These are phyloP conservation scores for Hippophae gyantsensis DNA, from an alignment of 306 rosid species.

Conservation along the genomic window DNA sequence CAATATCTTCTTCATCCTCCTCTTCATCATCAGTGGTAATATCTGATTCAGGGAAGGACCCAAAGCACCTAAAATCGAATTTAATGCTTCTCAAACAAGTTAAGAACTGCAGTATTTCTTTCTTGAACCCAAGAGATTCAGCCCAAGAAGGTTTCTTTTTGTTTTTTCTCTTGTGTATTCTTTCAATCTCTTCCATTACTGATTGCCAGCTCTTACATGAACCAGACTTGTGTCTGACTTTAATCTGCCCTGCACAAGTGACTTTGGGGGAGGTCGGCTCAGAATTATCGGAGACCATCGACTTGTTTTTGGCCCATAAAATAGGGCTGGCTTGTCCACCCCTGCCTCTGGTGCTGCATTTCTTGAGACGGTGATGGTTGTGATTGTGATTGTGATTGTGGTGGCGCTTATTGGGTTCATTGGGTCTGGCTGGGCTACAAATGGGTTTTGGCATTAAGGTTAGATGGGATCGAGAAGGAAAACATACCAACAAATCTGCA, in stretches of 20 bases:
- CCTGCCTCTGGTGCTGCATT: conserved; percentile 33
- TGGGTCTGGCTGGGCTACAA: conserved; percentile 74
- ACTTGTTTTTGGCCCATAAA: conserved; percentile 63
- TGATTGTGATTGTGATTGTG: conserved; percentile 7
- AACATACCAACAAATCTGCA: conserved; percentile 77
- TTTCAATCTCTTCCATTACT: conserved; percentile 92
- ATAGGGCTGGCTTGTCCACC: conserved; percentile 50
- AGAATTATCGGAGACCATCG: conserved; percentile 44
- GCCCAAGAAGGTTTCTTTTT: conserved; percentile 50
- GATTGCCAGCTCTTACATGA: conserved; percentile 80
- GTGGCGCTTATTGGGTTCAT: conserved; percentile 40
- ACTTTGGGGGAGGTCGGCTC: conserved; percentile 97
- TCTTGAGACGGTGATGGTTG: conserved; percentile 30
- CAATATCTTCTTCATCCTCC: conserved; percentile 24
- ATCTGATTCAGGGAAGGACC: conserved; percentile 46
- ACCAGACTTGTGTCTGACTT: conserved; percentile 45
- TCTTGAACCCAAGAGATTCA: conserved; percentile 64
- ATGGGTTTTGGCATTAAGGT: conserved; percentile 69
- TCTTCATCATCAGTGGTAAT: conserved; percentile 44
- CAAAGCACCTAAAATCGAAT: conserved; percentile 69
- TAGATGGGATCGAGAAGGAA: conserved; percentile 71
- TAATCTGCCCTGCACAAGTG: conserved; percentile 91
- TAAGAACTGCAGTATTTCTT: conserved; percentile 73
- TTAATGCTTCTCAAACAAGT: conserved; percentile 58
- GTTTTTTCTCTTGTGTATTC: conserved; percentile 46